Evolutionary conservation across 2,329 filamentous ascomycete species (phyloP), one percentile per base, ranked within the genome.

Genomic region (Neopestalotiopsis rosae): DNA sequence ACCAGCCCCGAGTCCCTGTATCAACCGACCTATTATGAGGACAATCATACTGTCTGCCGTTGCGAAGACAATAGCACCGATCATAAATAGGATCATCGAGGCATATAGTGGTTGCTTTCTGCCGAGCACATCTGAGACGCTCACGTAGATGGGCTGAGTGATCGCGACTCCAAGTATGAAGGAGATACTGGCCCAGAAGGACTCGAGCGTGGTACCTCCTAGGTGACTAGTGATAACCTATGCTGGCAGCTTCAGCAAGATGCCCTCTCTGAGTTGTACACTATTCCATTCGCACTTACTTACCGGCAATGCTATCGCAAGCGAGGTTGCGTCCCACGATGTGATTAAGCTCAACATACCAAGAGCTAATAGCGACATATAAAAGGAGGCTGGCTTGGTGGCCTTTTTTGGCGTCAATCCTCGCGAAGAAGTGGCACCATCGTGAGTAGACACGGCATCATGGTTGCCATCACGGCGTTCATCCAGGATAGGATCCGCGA

Each of bases 131-230:
- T 78, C 74, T 12, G 78, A 79, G 17, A 77, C 68, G 63, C 71
- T 76, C 49, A 72, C 72, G 62, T 74, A 77, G 10, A 76, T 52
- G 3, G 75, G 75, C 40, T 75, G 72, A 12, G 73, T 75, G 28
- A 76, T 66, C 32, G 74, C 72, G 45, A 75, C 72, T 28, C 69
- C 73, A 2, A 78, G 69, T 13, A 72, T 70, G 58, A 72, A 76
- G 9, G 75, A 67, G 75, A 85, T 71, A 68, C 76, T 71, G 68
- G 83, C 69, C 80, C 81, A 69, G 74, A 81, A 71, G 62, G 73
- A 72, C 61, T 76, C 71, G 1, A 78, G 63, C 0, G 71, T 75
- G 2, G 69, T 75, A 20, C 73, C 76, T 34, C 72, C 45, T 13
- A 77, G 71, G 34, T 78, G 70, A 42, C 65, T 30, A 3, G 72